These are phyloP conservation scores for Scytalidium lignicola DNA, from an alignment of 2,329 filamentous ascomycete species.

Conservation along the genomic window DNA sequence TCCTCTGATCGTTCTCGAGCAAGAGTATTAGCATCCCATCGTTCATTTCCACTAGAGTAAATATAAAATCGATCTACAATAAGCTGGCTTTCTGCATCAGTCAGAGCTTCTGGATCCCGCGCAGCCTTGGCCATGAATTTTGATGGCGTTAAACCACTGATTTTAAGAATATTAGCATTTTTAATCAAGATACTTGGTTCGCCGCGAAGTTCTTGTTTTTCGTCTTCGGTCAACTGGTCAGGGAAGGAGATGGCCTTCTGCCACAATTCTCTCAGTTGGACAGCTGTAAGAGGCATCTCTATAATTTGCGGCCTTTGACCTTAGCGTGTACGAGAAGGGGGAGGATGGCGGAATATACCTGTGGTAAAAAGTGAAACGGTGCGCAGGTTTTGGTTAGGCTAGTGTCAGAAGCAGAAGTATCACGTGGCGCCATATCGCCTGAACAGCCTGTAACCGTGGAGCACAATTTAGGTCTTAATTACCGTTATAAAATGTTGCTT, in stretches of 20 bases:
- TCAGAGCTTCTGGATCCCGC: background rate
- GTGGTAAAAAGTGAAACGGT: too few species aligned
- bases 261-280: constrained; percentile 1
- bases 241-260: background rate
- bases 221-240: background rate
- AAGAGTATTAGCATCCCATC: background rate
- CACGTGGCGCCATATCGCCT: too few species aligned
- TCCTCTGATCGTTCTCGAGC: background rate
- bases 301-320: too few species aligned
- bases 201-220: background rate
- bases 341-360: too few species aligned
- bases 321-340: too few species aligned
- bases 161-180: background rate
- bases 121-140: background rate
- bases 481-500: too few species aligned
- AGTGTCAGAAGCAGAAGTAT: too few species aligned
- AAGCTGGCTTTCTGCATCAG: background rate
- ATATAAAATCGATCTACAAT: background rate
- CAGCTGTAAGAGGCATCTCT: background rate
- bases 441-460: too few species aligned
- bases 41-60: background rate
- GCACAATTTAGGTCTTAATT: too few species aligned
- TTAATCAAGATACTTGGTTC: background rate
- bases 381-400: too few species aligned
- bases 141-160: background rate